A percentile compares a stretch with the other conserved stretches of the same genome.
phyloP scores from a whole-genome alignment of 2,329 filamentous ascomycete genomes.

The Gnomoniopsis smithogilvyi region DNA sequence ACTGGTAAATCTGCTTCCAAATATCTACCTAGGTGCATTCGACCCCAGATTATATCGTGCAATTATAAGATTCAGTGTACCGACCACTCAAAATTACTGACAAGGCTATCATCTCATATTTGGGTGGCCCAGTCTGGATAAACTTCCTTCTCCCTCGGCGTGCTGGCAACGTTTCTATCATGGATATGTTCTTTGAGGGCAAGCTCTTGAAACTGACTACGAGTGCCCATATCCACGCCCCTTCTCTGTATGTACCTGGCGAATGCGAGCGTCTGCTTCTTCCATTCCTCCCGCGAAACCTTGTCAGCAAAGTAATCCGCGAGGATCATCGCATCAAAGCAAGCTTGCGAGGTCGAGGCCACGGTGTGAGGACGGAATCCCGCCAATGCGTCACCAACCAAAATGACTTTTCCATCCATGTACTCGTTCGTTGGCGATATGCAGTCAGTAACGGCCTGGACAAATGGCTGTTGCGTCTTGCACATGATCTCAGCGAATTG shows the following conservation, averaged over 20 bases:
- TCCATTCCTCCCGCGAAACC: constrained; percentile 30
- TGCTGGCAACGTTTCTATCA: constrained; percentile 32
- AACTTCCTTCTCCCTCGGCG: constrained; percentile 25
- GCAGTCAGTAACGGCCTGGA: constrained; percentile 38
- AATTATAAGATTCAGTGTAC: neutral
- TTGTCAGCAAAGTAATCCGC: constrained; percentile 31
- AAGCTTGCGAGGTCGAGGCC: constrained; percentile 37
- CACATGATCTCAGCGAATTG: constrained; percentile 38
- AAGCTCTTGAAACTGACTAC: constrained; percentile 30
- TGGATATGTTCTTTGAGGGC: constrained; percentile 30
- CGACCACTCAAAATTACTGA: neutral
- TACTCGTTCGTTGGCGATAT: constrained; percentile 32
- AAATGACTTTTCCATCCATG: constrained; percentile 35
- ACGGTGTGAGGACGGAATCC: constrained; percentile 43
- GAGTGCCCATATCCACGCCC: constrained; percentile 33
- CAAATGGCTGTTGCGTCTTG: constrained; percentile 36
- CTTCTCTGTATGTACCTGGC: constrained; percentile 31
- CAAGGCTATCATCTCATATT: neutral
- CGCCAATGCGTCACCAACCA: constrained; percentile 42
- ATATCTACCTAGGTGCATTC: too few relatives aligned
- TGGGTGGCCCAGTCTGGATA: neutral
- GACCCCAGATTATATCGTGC: too few relatives aligned
- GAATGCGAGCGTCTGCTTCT: constrained; percentile 31
- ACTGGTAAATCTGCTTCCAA: too few relatives aligned
- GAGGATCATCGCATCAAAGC: constrained; percentile 22